Evolutionary conservation across 805 yeast genomes (phyloP), one percentile per base, ranked within the genome.

Genomic region (Saturnispora gosingensis): DNA sequence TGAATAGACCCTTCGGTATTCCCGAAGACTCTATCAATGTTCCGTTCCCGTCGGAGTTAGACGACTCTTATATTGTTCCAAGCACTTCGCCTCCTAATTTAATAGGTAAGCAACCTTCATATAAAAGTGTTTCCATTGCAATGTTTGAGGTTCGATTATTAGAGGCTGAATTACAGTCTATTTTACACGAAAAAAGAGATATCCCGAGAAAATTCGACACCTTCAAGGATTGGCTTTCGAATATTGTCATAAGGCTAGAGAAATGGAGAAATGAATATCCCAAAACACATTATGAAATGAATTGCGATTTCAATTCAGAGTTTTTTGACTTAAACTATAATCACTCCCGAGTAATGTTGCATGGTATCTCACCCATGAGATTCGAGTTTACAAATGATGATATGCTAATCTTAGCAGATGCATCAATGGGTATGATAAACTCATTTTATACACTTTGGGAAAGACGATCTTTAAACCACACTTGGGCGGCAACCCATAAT

Each of bases 401-500:
- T 43, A 77, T 78, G 57, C 58, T 72, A 36, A 73, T 75, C 43
- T 78, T 88, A 11, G 74, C 78, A 10, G 80, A 77, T 25, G 78
- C 90, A 0, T 78, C 93, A 1, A 77, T 76, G 57, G 83, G 82
- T 43, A 76, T 88, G 35, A 82, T 88, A 49, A 68, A 72, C 34
- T 75, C 82, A 30, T 89, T 86, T 63, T 69, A 75, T 47, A 77
- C 76, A 48, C 67, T 89, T 38, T 77, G 76, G 57, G 65, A 70
- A n/a, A 73, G 73, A 28, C 77, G 77, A 58, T 72, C 78, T 45
- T 75, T 88, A 54, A 88, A 88, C 65, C 89, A 86, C 66, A 87
- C 96, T 0, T 89, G 97, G 97, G 90, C 89, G 2, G 93, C 95
- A 0, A 90, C 88, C 3, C 95, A 88, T 64, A 88, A 88, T 62